phyloP scores from a whole-genome alignment of 768 basidiomycete genomes.

The Multifurca ochricompacta region DNA sequence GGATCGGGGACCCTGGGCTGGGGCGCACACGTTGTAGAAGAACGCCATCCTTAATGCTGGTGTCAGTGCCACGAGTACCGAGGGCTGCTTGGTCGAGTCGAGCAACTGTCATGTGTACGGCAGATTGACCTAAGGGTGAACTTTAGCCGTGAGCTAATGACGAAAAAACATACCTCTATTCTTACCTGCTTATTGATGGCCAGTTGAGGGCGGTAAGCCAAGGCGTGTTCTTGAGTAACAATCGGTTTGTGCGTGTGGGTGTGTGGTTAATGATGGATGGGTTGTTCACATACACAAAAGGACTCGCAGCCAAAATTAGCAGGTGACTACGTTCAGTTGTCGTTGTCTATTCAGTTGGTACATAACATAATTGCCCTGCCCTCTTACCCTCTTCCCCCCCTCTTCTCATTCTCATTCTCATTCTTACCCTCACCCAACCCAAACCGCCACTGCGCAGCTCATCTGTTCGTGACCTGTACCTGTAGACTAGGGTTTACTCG shows the following conservation, averaged over 20 bases:
- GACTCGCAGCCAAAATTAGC: conserved; percentile 10
- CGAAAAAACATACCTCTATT: conserved; percentile 11
- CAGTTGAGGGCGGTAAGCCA: conserved; percentile 7
- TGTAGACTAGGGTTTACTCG: no score
- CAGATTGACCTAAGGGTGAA: conserved; percentile 12
- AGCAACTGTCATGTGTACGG: conserved; percentile 13
- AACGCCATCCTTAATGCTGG: conserved; percentile 4
- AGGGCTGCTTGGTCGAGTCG: not conserved
- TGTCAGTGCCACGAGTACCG: conserved; percentile 1
- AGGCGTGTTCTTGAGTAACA: not conserved
- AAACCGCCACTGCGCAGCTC: no score
- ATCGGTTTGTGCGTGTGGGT: not conserved
- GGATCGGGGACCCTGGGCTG: conserved; percentile 8
- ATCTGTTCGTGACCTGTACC: no score
- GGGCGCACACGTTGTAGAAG: conserved; percentile 11
- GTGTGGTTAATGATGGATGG: no score
- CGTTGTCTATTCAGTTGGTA: no score
- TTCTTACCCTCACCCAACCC: no score
- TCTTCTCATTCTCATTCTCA: no score
- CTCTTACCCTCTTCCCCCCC: not conserved
- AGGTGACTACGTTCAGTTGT: conserved; percentile 2
- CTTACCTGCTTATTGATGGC: conserved; percentile 1
- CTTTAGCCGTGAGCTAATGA: conserved; percentile 10
- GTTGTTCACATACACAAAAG: no score
- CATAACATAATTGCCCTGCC: not conserved